phyloP scores from a whole-genome alignment of 2,329 filamentous ascomycete genomes.

The Sporothrix luriei region DNA sequence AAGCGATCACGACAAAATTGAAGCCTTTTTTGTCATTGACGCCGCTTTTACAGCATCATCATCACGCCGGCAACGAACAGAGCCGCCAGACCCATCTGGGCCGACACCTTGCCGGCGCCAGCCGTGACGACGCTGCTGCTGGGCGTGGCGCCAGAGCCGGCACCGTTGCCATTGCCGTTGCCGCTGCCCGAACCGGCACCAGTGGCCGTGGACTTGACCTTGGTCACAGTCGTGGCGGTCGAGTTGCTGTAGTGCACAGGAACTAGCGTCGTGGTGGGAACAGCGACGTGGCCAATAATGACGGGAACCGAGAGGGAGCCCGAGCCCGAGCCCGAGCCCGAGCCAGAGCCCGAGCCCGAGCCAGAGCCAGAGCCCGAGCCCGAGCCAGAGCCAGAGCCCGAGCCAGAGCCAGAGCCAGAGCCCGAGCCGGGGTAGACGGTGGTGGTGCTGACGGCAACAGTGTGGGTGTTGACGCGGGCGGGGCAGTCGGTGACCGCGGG shows the following conservation, averaged over 20 bases:
- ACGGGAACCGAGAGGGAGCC: not conserved
- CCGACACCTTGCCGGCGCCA: constrained; percentile 31
- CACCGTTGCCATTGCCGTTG: not conserved
- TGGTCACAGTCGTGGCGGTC: constrained; percentile 17
- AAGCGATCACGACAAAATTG: not conserved
- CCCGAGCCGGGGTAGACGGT: constrained; percentile 45
- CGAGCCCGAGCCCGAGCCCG: constrained; percentile 25
- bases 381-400: not conserved
- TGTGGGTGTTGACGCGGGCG: constrained; percentile 33
- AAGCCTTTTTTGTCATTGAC: no score
- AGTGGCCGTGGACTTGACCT: not conserved
- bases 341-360: not conserved
- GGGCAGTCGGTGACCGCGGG: constrained; percentile 37
- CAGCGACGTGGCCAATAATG: constrained; percentile 21
- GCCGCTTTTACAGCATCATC: constrained; percentile 32
- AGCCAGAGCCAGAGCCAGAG: constrained; percentile 24
- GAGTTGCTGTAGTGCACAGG: constrained; percentile 21
- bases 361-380: constrained; percentile 29
- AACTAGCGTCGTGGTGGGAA: constrained; percentile 6
- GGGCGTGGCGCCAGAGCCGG: not conserved
- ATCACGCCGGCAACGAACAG: constrained; percentile 29
- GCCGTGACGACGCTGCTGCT: constrained; percentile 31
- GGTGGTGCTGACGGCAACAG: constrained; percentile 27
- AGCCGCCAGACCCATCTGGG: constrained; percentile 31
- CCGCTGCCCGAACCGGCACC: constrained; percentile 10